Conservation (phyloP, 108 stramenopile genomes). For the Cylindrotheca closterium region DNA sequence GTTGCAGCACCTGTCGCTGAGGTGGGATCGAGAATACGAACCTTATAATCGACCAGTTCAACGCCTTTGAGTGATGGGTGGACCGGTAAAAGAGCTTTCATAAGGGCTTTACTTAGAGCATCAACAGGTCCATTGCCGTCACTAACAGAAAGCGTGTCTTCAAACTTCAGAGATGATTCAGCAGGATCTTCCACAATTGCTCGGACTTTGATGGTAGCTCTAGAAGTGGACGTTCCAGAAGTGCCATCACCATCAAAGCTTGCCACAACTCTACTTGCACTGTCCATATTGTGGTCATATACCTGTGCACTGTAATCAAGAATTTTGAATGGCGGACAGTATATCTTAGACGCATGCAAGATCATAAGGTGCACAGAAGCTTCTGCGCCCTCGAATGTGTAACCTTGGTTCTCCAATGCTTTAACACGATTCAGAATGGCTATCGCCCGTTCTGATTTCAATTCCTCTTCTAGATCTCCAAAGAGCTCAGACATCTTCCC, state of each 20-base stretch:
- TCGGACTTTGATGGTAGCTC: constrained; percentile 91
- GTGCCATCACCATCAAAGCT: constrained; percentile 8
- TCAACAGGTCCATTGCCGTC: constrained; percentile 95
- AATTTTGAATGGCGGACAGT: constrained; percentile 87
- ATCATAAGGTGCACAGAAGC: constrained; percentile 92
- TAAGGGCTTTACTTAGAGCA: constrained; percentile 81
- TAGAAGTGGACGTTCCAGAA: constrained; percentile 42
- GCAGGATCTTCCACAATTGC: constrained; percentile 37
- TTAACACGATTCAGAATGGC: constrained; percentile 89
- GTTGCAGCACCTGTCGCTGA: constrained; percentile 87
- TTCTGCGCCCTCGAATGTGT: constrained; percentile 95
- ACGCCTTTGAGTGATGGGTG: constrained; percentile 72
- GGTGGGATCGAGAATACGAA: constrained; percentile 89
- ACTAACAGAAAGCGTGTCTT: constrained; percentile 74
- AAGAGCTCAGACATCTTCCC: constrained; percentile 77
- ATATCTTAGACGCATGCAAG: constrained; percentile 82
- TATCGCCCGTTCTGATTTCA: constrained; percentile 63
- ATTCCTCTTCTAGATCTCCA: constrained; percentile 39
- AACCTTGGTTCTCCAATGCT: constrained; percentile 83
- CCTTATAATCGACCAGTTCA: constrained; percentile 92
- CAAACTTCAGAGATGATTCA: constrained; percentile 23
- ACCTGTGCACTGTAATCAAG: constrained; percentile 87
- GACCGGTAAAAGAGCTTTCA: constrained; percentile 71
- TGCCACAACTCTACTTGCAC: constrained; percentile 67
- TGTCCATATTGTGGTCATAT: constrained; percentile 80